A percentile compares a stretch with the other conserved stretches of the same genome.
Evolutionary conservation across 2,329 filamentous ascomycete species (phyloP).

Genomic region (Rasamsonia emersonii): DNA sequence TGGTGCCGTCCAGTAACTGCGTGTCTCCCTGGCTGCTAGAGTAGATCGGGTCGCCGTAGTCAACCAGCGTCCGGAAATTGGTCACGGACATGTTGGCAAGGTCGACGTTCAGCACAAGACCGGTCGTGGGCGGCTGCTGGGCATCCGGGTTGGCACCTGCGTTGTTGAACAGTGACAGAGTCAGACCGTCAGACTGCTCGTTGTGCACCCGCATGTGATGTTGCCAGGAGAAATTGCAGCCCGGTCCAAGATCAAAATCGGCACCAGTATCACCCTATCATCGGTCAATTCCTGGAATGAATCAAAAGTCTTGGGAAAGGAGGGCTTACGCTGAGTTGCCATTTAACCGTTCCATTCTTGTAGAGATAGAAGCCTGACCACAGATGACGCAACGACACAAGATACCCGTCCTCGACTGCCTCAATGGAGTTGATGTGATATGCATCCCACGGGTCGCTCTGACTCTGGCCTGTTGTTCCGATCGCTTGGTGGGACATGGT

Average conservation of each 20-base stretch:
- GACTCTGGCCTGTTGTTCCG: slow-evolving; percentile 11
- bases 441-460: slow-evolving; percentile 24
- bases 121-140: slow-evolving; percentile 14
- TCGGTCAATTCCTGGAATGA: background rate
- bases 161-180: slow-evolving; percentile 25
- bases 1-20: slow-evolving; percentile 14
- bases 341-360: slow-evolving; percentile 21
- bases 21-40: slow-evolving; percentile 23
- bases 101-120: slow-evolving; percentile 15
- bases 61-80: slow-evolving; percentile 14
- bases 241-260: slow-evolving; percentile 17
- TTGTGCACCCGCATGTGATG: slow-evolving; percentile 29
- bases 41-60: slow-evolving; percentile 16
- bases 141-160: slow-evolving; percentile 18
- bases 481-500: slow-evolving; percentile 18
- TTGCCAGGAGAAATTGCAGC: slow-evolving; percentile 22
- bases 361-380: slow-evolving; percentile 25
- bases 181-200: slow-evolving; percentile 22
- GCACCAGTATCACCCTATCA: slow-evolving; percentile 18
- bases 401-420: slow-evolving; percentile 22
- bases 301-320: background rate
- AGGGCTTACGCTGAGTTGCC: slow-evolving; percentile 17
- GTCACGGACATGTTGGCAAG: slow-evolving; percentile 15
- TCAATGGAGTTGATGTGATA: slow-evolving; percentile 30
- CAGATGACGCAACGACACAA: slow-evolving; percentile 28